Conservation (phyloP, 1,284 basidiomycete genomes). For the Sporisorium scitamineum region DNA sequence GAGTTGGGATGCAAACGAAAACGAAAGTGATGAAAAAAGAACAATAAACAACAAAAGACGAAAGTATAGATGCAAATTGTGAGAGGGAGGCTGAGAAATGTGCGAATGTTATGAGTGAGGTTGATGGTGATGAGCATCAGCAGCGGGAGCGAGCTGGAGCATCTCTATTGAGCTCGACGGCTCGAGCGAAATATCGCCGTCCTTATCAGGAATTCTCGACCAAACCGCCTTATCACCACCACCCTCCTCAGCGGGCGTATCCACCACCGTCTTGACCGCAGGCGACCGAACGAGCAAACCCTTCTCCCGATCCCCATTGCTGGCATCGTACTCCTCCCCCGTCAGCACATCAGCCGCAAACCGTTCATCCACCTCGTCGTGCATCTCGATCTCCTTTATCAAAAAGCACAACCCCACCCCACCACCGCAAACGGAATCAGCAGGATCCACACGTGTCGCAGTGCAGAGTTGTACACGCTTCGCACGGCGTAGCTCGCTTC, state of each 20-base stretch:
- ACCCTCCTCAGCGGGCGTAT: not conserved
- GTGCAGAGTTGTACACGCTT: constrained; percentile 18
- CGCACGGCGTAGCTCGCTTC: constrained; percentile 18
- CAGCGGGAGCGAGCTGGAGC: not conserved
- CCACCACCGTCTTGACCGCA: not conserved
- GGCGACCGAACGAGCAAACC: not conserved
- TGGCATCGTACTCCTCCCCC: not conserved
- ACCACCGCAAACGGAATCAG: constrained; percentile 31
- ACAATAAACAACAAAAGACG: not conserved
- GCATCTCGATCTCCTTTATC: constrained; percentile 41
- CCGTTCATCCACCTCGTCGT: constrained; percentile 39
- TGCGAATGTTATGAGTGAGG: not conserved
- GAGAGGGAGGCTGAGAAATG: not conserved
- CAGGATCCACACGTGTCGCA: constrained; percentile 33
- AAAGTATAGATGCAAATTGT: not conserved
- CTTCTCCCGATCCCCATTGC: constrained; percentile 14
- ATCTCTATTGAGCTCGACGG: constrained; percentile 2
- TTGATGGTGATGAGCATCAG: not conserved
- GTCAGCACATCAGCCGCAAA: constrained; percentile 21
- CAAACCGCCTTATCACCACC: not conserved
- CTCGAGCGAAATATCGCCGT: not conserved
- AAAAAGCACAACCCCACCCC: constrained; percentile 25
- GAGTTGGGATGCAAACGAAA: not conserved
- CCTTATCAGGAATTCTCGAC: not conserved
- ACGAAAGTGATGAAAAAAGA: not conserved